Base-by-base conservation (phyloP, 768 basidiomycete genomes). In the Termitomyces sp. region DNA sequence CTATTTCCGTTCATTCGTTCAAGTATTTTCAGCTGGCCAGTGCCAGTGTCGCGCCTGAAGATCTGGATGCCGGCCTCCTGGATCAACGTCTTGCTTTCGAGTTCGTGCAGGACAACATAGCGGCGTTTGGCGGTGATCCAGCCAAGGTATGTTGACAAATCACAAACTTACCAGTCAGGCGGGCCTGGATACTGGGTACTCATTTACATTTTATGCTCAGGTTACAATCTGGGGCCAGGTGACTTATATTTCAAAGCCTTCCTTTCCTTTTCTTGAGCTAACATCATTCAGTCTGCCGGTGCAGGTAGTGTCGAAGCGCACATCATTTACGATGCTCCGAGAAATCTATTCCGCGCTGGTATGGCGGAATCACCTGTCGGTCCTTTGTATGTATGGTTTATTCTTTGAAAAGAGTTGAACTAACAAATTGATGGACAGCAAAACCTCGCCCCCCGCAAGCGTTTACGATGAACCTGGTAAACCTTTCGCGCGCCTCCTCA, bases 21-120 rank as follows among this genome's bases (percentile, higher is more conserved):
- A 16, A 14, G 11, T 19, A 28, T 17, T 19, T 46, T 2, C 7
- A 80, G 78, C 70, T 84, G 27, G 68, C 83, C 1, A 83, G 82
- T 54, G 57, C 67, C 0, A 66, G 71, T 54, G 73, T 82, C 9
- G 67, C 72, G 1, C 67, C 79, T 0, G 63, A 79, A 57, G 79
- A 84, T 59, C 68, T 84, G 27, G 85, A 87, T 58, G 76, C 76
- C 3, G 86, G 86, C 12, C 68, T 88, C 16, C 71, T 70, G 30
- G 88, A 90, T 64, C 85, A 88, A 65, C 70, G 76, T 1, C 70
- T 75, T 30, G 84, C 85, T 0, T 67, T 91, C 0, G 61, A 70
- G 16, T 89, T 86, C 67, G 70, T 89, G 0, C 79, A 86, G 58
- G 72, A 83, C n/a, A 85, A 89, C 61, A 82, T 88, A n/a, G 77